Base-by-base conservation (phyloP, 2,329 filamentous ascomycete genomes). In the Curvularia verruculosa region DNA sequence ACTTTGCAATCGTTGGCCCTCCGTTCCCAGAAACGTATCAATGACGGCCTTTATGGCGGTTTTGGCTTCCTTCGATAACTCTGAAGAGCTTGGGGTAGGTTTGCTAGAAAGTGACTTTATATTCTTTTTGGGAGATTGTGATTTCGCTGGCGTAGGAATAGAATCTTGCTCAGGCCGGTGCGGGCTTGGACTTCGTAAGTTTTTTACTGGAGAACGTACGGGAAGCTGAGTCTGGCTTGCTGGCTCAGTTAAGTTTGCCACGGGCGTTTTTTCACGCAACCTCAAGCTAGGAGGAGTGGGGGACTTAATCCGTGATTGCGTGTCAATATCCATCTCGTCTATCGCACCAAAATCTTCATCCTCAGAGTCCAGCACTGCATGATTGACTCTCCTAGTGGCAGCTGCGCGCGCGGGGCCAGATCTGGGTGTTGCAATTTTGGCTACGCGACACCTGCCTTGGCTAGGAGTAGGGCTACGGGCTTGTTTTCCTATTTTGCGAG, bases 341-440 rank as follows among this genome's bases (percentile, higher is more conserved):
- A 70, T 58, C 19, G 59, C 67, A 7, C 66, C 69, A 37, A 66
- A 66, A 6, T 73, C 72, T 37, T 74, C 71, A 28, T 73, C 71
- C 39, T 75, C 70, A 3, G 70, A 75, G 36, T 73, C 72, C 54
- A 73, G 26, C 5, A 74, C 67, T 31, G 63, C 60, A 53, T 66
- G 59, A 2, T 55, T 56, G 5, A 65, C 49, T 29, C 65, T 66
- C 41, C 49, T 65, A n/a, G 58, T 61, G 3, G 45, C 60, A n/a
- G 63, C 54, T 29, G 60, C 65, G 10, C 43, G 60, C 15, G 52
- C 37, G 3, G n/a, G 29, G 15, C 54, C 52, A n/a, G 51, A 36
- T 31, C 47, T 49, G 13, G 31, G 29, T 13, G 31, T 29, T 15
- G 28, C 40, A 5, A 23, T 8, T 21, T 49, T 31, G 12, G n/a